Evolutionary conservation across 768 basidiomycete species (phyloP), one percentile per base, ranked within the genome.

Genomic region (Pisolithus microcarpus): DNA sequence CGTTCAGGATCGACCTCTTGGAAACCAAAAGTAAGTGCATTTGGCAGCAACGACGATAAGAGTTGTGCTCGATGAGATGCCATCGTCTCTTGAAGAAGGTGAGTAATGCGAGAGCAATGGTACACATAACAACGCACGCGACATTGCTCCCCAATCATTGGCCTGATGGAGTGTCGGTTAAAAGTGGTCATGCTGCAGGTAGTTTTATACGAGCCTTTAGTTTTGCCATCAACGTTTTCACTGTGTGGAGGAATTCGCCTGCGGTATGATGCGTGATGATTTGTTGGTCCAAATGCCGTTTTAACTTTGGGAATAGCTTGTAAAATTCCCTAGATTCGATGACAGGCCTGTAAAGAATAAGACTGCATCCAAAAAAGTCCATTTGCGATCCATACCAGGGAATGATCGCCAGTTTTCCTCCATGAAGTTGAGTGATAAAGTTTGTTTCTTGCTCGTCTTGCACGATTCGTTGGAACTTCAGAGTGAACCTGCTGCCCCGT

Each of bases 171-270:
- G 31, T 43, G 36, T 51, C 28, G 10, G 45, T 30, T 47, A 42
- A 7, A 46, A 36, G 9, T 3, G n/a, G 30, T 10, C 13, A 48
- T 23, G 13, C 24, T 30, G n/a, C 10, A 8, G 18, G 23, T n/a
- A 6, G 40, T 3, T n/a, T n/a, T 6, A 44, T 36, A 34, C 26
- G 47, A 47, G 75, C 79, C 71, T 80, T 80, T 40, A 81, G 58
- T 52, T 81, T 81, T 4, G 79, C 79, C 79, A 81, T 81, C 46
- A 81, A 56, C 0, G 76, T 77, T 60, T 81, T 81, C 51, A 81
- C 58, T 0, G 70, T 76, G 45, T 73, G 70, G 8, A 80, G 61
- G 54, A 80, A 80, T 49, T 75, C 68, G 16, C 73, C 72, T 0
- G 75, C 79, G 2, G 70, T 65, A 2, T 58, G 59, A 56, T 80